Percentiles rank a stretch among this genome's conserved stretches.
Evolutionary conservation across 352 stramenopile genomes (phyloP).

Genomic region (Sclerospora graminicola): DNA sequence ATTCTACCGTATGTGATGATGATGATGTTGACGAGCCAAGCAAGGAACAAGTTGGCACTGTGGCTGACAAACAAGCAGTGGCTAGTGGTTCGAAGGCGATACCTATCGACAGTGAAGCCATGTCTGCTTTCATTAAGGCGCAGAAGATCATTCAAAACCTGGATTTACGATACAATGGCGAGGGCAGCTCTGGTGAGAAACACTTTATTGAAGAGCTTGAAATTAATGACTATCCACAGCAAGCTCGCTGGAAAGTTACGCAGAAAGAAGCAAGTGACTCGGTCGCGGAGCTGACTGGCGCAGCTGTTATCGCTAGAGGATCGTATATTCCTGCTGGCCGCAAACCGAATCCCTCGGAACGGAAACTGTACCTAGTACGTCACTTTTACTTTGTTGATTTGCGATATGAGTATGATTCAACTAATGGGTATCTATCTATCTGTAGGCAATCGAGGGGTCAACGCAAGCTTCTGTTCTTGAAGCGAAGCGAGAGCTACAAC

Average conservation of each 20-base stretch:
- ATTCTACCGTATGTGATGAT: conserved; percentile 43
- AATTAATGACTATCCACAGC: conserved; percentile 92
- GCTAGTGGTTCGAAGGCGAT: conserved; percentile 10
- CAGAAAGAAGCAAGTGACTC: conserved; percentile 82
- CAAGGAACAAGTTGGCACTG: conserved; percentile 13
- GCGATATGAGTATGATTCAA: conserved; percentile 1
- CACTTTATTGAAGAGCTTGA: conserved; percentile 87
- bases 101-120: conserved; percentile 40
- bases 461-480: conserved; percentile 66
- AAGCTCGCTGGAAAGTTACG: conserved; percentile 82
- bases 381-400: not conserved
- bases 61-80: conserved; percentile 10
- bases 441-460: conserved; percentile 69
- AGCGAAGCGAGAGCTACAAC: conserved; percentile 69
- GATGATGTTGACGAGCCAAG: conserved; percentile 36
- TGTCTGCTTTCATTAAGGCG: conserved; percentile 69
- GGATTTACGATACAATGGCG: conserved; percentile 62
- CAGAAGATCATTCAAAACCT: conserved; percentile 82
- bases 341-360: conserved; percentile 75
- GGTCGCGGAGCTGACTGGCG: conserved; percentile 83
- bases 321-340: conserved; percentile 80
- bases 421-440: not conserved
- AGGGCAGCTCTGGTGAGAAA: conserved; percentile 26
- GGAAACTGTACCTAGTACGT: conserved; percentile 84
- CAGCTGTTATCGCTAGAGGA: conserved; percentile 83